Evolutionary conservation across 2,329 filamentous ascomycete species (phyloP).

Genomic region (Ophiognomonia clavigignenti-juglandacearum): DNA sequence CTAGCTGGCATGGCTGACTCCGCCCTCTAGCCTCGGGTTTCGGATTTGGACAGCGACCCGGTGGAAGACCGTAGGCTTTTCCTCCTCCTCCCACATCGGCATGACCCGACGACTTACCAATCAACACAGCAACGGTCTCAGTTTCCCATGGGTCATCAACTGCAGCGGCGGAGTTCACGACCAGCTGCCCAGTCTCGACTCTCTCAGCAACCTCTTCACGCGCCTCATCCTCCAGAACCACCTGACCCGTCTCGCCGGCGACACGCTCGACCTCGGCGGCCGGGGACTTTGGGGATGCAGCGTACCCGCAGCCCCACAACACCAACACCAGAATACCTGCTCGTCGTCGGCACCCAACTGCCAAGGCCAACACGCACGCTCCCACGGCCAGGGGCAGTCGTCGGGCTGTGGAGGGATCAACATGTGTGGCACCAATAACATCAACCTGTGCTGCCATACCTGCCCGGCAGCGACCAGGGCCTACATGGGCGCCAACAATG

Average conservation of each 20-base stretch:
- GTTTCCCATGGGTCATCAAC: too few species aligned
- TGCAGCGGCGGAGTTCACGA: too few species aligned
- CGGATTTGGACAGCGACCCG: too few species aligned
- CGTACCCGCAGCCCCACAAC: neutral
- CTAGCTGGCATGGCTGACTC: too few species aligned
- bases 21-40: too few species aligned
- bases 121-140: too few species aligned
- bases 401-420: neutral
- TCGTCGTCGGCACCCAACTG: neutral
- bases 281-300: conserved; percentile 11
- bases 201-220: conserved; percentile 8
- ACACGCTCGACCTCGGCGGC: conserved; percentile 1
- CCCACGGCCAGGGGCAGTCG: too few species aligned
- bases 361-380: neutral
- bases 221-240: conserved; percentile 14
- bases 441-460: conserved; percentile 8
- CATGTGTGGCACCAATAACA: neutral
- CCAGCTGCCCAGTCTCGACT: conserved; percentile 1
- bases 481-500: conserved; percentile 11
- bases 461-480: conserved; percentile 10
- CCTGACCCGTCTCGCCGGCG: conserved; percentile 9
- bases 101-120: too few species aligned
- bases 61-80: too few species aligned
- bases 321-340: neutral
- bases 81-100: too few species aligned